Percentiles rank a stretch among this genome's conserved stretches.
These are phyloP conservation scores for Choiromyces venosus DNA, from an alignment of 495 filamentous ascomycete species.

Conservation along the genomic window DNA sequence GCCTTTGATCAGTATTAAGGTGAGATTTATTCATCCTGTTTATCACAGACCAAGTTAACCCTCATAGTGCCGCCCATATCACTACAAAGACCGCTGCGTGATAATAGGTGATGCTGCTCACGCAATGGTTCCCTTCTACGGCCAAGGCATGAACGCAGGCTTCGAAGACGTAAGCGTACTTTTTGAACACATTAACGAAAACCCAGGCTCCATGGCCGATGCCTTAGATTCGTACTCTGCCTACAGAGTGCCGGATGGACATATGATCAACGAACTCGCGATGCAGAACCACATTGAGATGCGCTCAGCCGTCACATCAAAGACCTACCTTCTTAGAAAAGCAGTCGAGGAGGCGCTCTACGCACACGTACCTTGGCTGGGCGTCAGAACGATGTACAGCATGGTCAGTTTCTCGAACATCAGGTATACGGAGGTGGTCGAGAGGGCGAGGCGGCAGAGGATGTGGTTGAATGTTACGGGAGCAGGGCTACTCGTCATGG, in stretches of 20 bases:
- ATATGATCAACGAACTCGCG: conserved; percentile 88
- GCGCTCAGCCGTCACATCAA: conserved; percentile 71
- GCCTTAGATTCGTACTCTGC: conserved; percentile 71
- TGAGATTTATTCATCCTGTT: not conserved
- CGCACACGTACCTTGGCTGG: conserved; percentile 65
- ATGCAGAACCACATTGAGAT: conserved; percentile 91
- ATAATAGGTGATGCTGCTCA: conserved; percentile 93
- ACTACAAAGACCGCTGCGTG: conserved; percentile 68
- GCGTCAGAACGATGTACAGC: conserved; percentile 90
- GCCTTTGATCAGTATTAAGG: conserved; percentile 72
- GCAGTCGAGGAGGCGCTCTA: conserved; percentile 76
- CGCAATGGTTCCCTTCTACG: conserved; percentile 95
- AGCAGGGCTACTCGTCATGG: too few species aligned
- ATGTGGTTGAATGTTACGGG: conserved; percentile 50
- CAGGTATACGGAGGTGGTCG: conserved; percentile 76
- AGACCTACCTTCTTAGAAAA: conserved; percentile 72
- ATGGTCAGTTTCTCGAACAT: conserved; percentile 88
- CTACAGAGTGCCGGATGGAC: conserved; percentile 67
- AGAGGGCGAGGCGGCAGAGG: conserved; percentile 62
- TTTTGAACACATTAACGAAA: conserved; percentile 48
- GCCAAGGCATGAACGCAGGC: conserved; percentile 82
- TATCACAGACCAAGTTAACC: not conserved
- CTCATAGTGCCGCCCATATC: conserved; percentile 74
- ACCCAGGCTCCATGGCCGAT: conserved; percentile 48
- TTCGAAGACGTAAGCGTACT: conserved; percentile 80